These are phyloP conservation scores for Exophiala viscosa DNA, from an alignment of 2,329 filamentous ascomycete genomes.

Conservation along the genomic window DNA sequence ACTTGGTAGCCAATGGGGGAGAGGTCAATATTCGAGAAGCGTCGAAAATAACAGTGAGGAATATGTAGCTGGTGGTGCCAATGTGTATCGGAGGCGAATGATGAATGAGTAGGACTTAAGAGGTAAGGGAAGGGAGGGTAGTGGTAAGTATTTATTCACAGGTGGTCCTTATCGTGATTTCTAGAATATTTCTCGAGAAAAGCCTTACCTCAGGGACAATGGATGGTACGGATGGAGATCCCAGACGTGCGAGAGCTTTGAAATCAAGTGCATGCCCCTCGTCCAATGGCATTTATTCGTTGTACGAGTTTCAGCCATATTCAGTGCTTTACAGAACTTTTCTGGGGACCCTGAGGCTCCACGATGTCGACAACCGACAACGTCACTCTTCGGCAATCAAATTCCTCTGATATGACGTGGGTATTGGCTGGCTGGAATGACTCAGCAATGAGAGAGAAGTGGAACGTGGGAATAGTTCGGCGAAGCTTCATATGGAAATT, in stretches of 20 bases:
- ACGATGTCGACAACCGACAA: too few species aligned
- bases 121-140: too few species aligned
- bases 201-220: background rate
- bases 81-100: background rate
- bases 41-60: background rate
- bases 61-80: background rate
- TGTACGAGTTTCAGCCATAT: background rate
- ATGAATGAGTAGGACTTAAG: background rate
- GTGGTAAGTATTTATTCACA: too few species aligned
- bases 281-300: background rate
- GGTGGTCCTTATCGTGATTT: too few species aligned
- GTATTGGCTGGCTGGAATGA: too few species aligned
- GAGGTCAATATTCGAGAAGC: background rate
- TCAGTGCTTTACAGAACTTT: too few species aligned
- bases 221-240: background rate
- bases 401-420: too few species aligned
- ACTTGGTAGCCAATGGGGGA: background rate
- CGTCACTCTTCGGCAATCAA: too few species aligned
- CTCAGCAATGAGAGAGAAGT: too few species aligned
- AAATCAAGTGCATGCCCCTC: background rate
- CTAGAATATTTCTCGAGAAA: background rate
- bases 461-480: too few species aligned
- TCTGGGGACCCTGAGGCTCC: too few species aligned
- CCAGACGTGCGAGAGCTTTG: conserved; percentile 1
- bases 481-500: too few species aligned